Conservation (phyloP, 345 rosid genomes). For the Balakata baccata region DNA sequence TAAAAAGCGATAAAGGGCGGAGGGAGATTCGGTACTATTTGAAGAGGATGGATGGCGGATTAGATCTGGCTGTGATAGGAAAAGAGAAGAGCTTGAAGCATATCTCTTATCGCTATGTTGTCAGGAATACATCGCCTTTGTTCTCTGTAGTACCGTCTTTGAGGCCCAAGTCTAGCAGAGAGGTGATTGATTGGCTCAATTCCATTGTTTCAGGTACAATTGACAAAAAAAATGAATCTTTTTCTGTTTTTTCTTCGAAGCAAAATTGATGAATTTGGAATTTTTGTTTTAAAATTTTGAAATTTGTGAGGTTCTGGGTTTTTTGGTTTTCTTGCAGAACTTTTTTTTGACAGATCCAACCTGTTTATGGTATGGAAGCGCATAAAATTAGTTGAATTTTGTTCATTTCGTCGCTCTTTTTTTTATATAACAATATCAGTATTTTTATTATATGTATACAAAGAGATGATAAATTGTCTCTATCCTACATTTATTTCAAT, state of each 20-base stretch:
- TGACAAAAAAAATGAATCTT: not conserved
- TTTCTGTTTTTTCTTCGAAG: not conserved
- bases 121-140: constrained; percentile 34
- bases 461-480: not conserved
- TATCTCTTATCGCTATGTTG: constrained; percentile 48
- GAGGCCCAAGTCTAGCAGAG: constrained; percentile 52
- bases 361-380: not conserved
- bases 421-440: not conserved
- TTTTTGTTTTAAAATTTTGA: not conserved
- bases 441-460: not conserved
- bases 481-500: not conserved
- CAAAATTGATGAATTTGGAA: not conserved
- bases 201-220: constrained; percentile 61
- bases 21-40: constrained; percentile 60
- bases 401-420: not conserved
- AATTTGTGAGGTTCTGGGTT: constrained; percentile 6
- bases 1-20: constrained; percentile 47
- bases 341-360: not conserved
- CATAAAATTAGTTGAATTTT: not conserved
- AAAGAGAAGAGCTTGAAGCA: constrained; percentile 52
- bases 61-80: constrained; percentile 72
- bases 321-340: not conserved
- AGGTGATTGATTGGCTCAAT: constrained; percentile 62
- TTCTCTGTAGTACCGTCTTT: constrained; percentile 15
- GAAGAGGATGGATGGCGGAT: constrained; percentile 49